Evolutionary conservation across 805 yeast species (phyloP), one percentile per base, ranked within the genome.

Genomic region (Pichia manshurica): DNA sequence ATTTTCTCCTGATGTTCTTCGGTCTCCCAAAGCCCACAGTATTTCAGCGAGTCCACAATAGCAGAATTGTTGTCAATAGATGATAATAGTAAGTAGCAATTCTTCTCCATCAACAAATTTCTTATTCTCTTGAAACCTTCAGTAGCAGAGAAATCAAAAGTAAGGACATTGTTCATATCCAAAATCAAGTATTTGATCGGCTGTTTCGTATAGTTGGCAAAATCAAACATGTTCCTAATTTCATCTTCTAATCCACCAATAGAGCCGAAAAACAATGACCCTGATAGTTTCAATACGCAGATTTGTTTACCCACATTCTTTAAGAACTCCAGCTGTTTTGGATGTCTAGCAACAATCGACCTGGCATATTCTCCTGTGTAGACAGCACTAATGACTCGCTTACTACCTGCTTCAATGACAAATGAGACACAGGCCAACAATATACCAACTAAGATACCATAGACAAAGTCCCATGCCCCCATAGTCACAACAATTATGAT

Each of bases 381-480:
- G 19, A 85, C 77, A 5, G 90, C 91, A 51, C 79, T 77, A 19
- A 93, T 79, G 15, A 91, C 89, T 28, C 93, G 87, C 39, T 82
- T 75, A 37, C 87, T 78, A 1, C 96, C 89, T 19, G 95, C 93
- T 54, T 87, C 95, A 42, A 90, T 84, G n/a, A 93, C 87, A 69
- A 90, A 93, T n/a, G 93, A 85, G 58, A 91, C 76, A 63, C 96
- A 90, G 0, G 99, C 98, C 47, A 93, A 72, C 32, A 93, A 69
- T 22, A 91, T 84, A 42, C 99, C 99, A 17, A 84, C 90, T 47
- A 91, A 68, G 28, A 93, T 87, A 49, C 99, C 99, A 54, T 81
- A 77, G 9, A 93, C 98, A 63, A 93, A 93, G 67, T 93, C 99
- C 76, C 87, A 84, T 1, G 85, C 82, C 3, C 98, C 98, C 98